phyloP scores from a whole-genome alignment of 2,329 filamentous ascomycete species.

The Aspergillus sp. region DNA sequence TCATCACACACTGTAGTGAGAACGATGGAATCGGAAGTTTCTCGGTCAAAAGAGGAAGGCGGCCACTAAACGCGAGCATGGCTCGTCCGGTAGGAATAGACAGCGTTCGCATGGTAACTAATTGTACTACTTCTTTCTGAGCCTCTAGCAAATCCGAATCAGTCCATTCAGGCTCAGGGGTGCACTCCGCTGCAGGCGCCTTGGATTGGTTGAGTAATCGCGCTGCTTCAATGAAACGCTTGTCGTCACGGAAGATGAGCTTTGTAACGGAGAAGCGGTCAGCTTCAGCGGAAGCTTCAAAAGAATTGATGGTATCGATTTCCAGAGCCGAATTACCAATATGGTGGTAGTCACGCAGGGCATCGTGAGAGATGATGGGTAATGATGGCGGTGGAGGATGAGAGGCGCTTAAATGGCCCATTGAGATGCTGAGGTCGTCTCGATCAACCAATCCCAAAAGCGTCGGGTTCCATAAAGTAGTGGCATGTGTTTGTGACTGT shows the following conservation, averaged over 20 bases:
- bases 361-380: slow-evolving; percentile 60
- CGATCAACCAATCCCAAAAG: slow-evolving; percentile 76
- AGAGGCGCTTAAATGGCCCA: slow-evolving; percentile 47
- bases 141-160: slow-evolving; percentile 87
- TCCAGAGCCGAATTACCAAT: slow-evolving; percentile 61
- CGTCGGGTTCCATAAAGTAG: slow-evolving; percentile 69
- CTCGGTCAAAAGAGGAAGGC: slow-evolving; percentile 86
- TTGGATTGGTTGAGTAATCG: slow-evolving; percentile 82
- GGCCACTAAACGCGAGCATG: slow-evolving; percentile 82
- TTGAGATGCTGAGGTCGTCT: slow-evolving; percentile 72
- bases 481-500: slow-evolving; percentile 80
- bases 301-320: slow-evolving; percentile 53
- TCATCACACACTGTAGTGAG: slow-evolving; percentile 87
- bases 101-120: slow-evolving; percentile 81
- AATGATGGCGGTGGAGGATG: slow-evolving; percentile 31
- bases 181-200: slow-evolving; percentile 74
- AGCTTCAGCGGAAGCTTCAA: slow-evolving; percentile 78
- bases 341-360: slow-evolving; percentile 72
- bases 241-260: slow-evolving; percentile 87
- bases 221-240: slow-evolving; percentile 82
- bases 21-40: slow-evolving; percentile 88
- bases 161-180: slow-evolving; percentile 72
- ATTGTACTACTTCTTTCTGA: slow-evolving; percentile 86
- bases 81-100: slow-evolving; percentile 85
- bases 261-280: slow-evolving; percentile 81